Evolutionary conservation across 441 rosid species (phyloP).

Genomic region (Adansonia madagascariensis): DNA sequence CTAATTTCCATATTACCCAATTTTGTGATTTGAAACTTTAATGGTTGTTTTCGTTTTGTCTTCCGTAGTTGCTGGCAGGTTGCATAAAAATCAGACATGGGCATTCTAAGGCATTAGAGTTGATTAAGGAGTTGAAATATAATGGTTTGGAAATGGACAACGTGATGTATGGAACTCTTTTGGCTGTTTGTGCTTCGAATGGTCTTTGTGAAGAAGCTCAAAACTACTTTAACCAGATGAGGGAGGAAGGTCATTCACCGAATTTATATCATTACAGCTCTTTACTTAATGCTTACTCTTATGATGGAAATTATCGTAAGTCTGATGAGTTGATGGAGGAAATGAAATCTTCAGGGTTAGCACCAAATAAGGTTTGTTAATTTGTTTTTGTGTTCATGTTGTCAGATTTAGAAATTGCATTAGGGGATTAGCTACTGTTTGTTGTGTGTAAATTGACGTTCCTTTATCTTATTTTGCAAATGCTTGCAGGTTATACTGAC

Average conservation of each 20-base stretch:
- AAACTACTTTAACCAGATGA: slow-evolving; percentile 73
- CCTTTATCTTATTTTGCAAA: slow-evolving; percentile 25
- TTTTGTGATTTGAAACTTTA: slow-evolving; percentile 15
- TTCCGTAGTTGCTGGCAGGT: slow-evolving; percentile 80
- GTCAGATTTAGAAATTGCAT: slow-evolving; percentile 16
- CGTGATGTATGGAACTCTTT: slow-evolving; percentile 82
- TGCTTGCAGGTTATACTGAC: slow-evolving; percentile 80
- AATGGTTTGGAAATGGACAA: slow-evolving; percentile 65
- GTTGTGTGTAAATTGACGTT: background rate
- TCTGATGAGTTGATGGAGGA: slow-evolving; percentile 79
- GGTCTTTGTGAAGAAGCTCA: slow-evolving; percentile 77
- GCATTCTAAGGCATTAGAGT: slow-evolving; percentile 68
- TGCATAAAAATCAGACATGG: slow-evolving; percentile 75
- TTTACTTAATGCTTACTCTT: slow-evolving; percentile 82
- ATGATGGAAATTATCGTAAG: slow-evolving; percentile 68
- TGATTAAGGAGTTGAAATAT: slow-evolving; percentile 67
- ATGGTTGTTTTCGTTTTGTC: slow-evolving; percentile 36
- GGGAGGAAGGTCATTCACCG: slow-evolving; percentile 66
- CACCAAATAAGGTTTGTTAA: slow-evolving; percentile 63
- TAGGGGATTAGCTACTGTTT: background rate
- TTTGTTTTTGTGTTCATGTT: slow-evolving; percentile 43
- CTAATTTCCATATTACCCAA: background rate
- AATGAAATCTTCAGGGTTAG: slow-evolving; percentile 78
- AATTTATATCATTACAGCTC: slow-evolving; percentile 85
- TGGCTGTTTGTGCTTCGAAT: slow-evolving; percentile 89